Evolutionary conservation across 164 flowering plant genomes (phyloP).

Genomic region (Echeveria elegans): DNA sequence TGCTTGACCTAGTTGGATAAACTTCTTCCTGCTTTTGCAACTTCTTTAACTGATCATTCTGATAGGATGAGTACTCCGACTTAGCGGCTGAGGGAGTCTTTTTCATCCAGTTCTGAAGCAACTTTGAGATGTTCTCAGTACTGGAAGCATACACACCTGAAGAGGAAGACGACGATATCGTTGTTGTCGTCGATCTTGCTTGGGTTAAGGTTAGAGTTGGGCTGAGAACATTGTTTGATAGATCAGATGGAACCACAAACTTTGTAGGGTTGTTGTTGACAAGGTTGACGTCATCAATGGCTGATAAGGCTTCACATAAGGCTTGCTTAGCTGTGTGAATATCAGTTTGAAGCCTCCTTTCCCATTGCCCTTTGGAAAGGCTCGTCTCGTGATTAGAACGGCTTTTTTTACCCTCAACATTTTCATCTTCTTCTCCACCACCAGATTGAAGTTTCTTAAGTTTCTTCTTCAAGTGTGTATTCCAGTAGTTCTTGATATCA

Average conservation of each 20-base stretch:
- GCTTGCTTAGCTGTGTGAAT: constrained; percentile 78
- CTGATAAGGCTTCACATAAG: constrained; percentile 66
- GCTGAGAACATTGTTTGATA: not conserved
- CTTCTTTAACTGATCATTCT: not conserved
- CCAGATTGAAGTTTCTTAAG: constrained; percentile 33
- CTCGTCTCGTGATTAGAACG: constrained; percentile 19
- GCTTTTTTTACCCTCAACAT: constrained; percentile 17
- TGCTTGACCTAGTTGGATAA: not conserved
- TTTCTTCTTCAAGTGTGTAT: constrained; percentile 80
- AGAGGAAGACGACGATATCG: not conserved
- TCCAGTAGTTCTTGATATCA: constrained; percentile 84
- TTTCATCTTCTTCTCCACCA: constrained; percentile 18
- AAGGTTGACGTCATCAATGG: not conserved
- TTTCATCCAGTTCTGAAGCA: constrained; percentile 30
- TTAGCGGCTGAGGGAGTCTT: constrained; percentile 1
- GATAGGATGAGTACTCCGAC: not conserved
- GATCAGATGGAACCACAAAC: constrained; percentile 9
- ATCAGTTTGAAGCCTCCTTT: constrained; percentile 88
- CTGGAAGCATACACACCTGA: constrained; percentile 50
- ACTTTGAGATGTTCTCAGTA: constrained; percentile 63
- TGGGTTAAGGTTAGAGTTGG: not conserved
- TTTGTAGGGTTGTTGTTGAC: constrained; percentile 30
- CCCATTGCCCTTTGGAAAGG: constrained; percentile 76
- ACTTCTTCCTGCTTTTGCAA: not conserved
- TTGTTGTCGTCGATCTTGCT: not conserved